Conservation (phyloP, 768 basidiomycete species). For the Auriscalpium orientale region DNA sequence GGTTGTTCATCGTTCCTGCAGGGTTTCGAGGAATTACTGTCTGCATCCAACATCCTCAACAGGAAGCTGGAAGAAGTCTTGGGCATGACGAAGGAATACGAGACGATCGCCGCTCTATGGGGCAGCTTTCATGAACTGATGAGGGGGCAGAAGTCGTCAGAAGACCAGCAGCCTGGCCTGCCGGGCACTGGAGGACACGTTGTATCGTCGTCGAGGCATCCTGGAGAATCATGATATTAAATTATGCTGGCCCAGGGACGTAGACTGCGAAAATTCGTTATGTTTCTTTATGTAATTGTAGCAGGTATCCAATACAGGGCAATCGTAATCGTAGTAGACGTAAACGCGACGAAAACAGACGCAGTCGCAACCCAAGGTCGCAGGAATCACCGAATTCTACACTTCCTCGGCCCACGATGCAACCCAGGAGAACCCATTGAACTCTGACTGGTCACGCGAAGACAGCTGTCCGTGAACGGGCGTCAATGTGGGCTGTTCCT, state of each 20-base stretch:
- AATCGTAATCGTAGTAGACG: constrained; percentile 14
- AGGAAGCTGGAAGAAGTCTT: constrained; percentile 88
- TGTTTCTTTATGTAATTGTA: not conserved
- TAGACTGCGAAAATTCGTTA: constrained; percentile 7
- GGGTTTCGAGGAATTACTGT: constrained; percentile 86
- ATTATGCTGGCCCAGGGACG: constrained; percentile 5
- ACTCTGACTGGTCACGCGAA: constrained; percentile 86
- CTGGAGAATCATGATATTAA: constrained; percentile 16
- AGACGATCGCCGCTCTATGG: constrained; percentile 83
- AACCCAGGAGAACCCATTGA: constrained; percentile 95
- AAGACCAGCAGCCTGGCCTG: constrained; percentile 28
- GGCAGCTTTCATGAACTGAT: constrained; percentile 73
- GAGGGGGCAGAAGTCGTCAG: constrained; percentile 30
- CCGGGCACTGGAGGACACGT: constrained; percentile 73
- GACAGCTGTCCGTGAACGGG: constrained; percentile 95
- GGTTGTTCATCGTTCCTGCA: constrained; percentile 20
- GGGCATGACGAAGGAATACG: constrained; percentile 89
- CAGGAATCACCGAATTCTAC: constrained; percentile 15
- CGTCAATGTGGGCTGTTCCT: constrained; percentile 93
- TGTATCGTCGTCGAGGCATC: constrained; percentile 28
- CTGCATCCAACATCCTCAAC: constrained; percentile 78
- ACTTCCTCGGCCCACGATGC: constrained; percentile 32
- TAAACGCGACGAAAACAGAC: not conserved
- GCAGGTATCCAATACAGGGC: constrained; percentile 27
- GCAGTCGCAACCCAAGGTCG: no score